Evolutionary conservation across 331 rosid genomes (phyloP), one percentile per base, ranked within the genome.

Genomic region (Quercus lobata): DNA sequence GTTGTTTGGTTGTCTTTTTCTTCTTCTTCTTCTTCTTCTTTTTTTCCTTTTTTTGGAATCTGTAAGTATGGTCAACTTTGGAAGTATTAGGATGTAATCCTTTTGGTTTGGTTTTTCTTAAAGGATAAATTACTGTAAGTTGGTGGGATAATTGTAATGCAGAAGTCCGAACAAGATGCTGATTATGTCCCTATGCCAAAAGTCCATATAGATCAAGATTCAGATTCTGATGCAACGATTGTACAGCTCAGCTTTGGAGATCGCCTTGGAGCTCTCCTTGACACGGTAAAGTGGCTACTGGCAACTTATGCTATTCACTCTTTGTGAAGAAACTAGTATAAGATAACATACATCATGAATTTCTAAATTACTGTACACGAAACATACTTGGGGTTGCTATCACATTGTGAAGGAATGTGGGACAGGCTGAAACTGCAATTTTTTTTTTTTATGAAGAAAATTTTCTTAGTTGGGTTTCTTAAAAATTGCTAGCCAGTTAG

Each of bases 191-290:
- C 97, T 11, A 93, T 88, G 97, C 97, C 99, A 78, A 87, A 93
- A 55, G 96, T 96, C 77, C 44, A 86, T 83, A 96, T 96, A 27
- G 87, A 91, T 86, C 99, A 96, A 87, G 96, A 90, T 80, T 90
- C 97, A 41, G 90, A 93, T 83, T 86, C 94, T 54, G 94, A 79
- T 78, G 93, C 99, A 57, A 91, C 99, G 57, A 91, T 86, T 80
- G 98, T 91, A 76, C 95, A 96, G 79, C 85, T 96, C 85, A 91
- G 98, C 90, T 96, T 93, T 86, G 98, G 97, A 3, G 98, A 96
- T 93, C 97, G 94, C 79, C 98, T 96, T 73, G 99, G 99, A 81
- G 99, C 99, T 83, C 97, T 93, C 76, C 75, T 96, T 84, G 99
- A 96, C 79, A 96, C 97, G 81, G 98, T 96, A 84, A 89, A 76